Evolutionary conservation across 495 filamentous ascomycete species (phyloP).

Genomic region (Aspergillus funiculosus): DNA sequence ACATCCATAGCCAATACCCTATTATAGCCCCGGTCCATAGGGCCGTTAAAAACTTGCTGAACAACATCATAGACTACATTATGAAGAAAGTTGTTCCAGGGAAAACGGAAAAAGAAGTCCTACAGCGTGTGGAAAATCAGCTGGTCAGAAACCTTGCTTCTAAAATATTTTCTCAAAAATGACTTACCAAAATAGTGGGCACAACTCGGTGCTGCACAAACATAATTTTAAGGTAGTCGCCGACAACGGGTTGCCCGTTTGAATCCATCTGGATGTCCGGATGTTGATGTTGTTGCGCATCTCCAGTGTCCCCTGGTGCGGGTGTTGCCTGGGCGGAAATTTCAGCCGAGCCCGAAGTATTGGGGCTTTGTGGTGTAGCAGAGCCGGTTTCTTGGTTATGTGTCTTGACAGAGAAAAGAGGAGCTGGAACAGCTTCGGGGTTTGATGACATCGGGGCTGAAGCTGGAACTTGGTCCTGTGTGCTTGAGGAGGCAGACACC

Average conservation of each 20-base stretch:
- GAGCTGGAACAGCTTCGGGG: constrained; percentile 62
- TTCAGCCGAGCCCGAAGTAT: constrained; percentile 21
- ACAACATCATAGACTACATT: constrained; percentile 99
- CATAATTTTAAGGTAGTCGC: constrained; percentile 92
- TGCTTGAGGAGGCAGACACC: constrained; percentile 2
- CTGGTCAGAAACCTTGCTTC: constrained; percentile 5
- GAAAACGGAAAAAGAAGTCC: constrained; percentile 97
- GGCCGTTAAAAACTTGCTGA: constrained; percentile 98
- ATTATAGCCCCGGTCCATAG: constrained; percentile 95
- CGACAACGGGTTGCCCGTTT: constrained; percentile 83
- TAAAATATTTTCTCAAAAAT: neutral
- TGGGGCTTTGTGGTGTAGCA: constrained; percentile 16
- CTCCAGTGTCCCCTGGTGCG: constrained; percentile 27
- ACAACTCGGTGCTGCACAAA: constrained; percentile 94
- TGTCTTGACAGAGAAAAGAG: constrained; percentile 49
- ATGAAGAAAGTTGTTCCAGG: constrained; percentile 99
- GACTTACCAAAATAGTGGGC: constrained; percentile 84
- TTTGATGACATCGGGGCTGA: constrained; percentile 43
- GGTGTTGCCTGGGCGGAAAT: constrained; percentile 22
- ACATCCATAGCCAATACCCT: constrained; percentile 87
- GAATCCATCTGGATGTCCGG: constrained; percentile 51
- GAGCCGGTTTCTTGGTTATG: constrained; percentile 24
- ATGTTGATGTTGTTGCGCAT: constrained; percentile 31
- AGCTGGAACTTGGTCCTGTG: constrained; percentile 15
- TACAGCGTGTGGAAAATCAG: constrained; percentile 23